A percentile compares a stretch with the other conserved stretches of the same genome.
Evolutionary conservation across 257 asterid genomes (phyloP).

Genomic region (Nicotiana undulata): DNA sequence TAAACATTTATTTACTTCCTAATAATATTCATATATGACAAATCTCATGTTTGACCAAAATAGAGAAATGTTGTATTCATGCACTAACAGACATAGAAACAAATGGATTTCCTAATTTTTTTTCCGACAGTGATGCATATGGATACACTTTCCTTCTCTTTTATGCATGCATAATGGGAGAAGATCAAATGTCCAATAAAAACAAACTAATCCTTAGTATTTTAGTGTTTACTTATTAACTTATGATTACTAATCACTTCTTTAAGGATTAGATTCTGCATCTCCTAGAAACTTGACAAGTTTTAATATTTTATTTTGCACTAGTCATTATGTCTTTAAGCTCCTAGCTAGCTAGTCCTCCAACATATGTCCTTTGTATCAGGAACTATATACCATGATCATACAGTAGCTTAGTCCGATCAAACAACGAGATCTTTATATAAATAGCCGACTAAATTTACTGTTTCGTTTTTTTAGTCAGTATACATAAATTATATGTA

Average conservation of each 20-base stretch:
- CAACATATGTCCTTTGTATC: neutral
- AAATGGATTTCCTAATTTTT: neutral
- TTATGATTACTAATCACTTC: neutral
- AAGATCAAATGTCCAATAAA: constrained; percentile 4
- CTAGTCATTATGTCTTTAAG: neutral
- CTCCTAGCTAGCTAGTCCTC: neutral
- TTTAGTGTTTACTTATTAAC: neutral
- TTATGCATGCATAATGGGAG: neutral
- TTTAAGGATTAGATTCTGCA: neutral
- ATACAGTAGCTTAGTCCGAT: neutral
- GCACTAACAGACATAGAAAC: neutral
- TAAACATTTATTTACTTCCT: neutral
- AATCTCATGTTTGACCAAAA: constrained; percentile 12
- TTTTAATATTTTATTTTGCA: neutral
- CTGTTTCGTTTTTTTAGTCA: too few species aligned
- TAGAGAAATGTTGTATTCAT: neutral
- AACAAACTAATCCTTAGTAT: neutral
- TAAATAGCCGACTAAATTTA: too few species aligned
- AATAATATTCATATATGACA: neutral
- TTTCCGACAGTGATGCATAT: constrained; percentile 13
- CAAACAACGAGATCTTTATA: neutral
- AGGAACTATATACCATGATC: neutral
- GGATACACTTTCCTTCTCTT: neutral
- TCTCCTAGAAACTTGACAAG: neutral
- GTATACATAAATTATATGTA: too few species aligned